Evolutionary conservation across 768 basidiomycete species (phyloP), one percentile per base, ranked within the genome.

Genomic region (Boletus eberwhitei): DNA sequence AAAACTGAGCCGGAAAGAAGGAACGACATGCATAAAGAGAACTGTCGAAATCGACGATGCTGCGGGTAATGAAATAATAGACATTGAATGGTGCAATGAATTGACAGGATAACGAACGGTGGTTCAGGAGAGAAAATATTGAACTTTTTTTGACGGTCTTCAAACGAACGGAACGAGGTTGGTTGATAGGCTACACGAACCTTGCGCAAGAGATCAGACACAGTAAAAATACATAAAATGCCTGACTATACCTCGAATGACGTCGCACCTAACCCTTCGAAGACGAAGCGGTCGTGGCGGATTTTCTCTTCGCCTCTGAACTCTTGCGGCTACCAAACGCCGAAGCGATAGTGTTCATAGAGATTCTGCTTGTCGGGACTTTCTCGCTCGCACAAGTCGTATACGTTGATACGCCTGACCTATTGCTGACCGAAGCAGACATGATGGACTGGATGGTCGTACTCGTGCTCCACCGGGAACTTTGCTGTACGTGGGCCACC

Each of bases 381-480:
- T 50, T 59, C 39, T 69, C 66, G 42, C 64, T 69, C 22, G 59
- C 59, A 45, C 64, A 69, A 22, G 67, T 66, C 26, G 64, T 61
- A 24, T 69, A 66, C 16, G 66, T 69, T 21, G 66, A 67, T 46
- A 64, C 43, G 29, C 61, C 66, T 1, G 66, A 67, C 50, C 53
- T 53, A 17, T 66, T 66, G 50, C 66, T 69, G 6, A 64, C 48
- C 7, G 66, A 67, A 44, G 54, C 56, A n/a, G 66, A 69, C 38
- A 55, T 48, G 39, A 61, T 19, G 29, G 69, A 71, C 49, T 49
- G 65, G 36, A 65, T 54, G 5, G 69, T 66, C 11, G 69, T 71
- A 37, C 69, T 63, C n/a, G 66, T 55, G 51, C 69, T 71, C 69
- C 69, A 71, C 31, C 71, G 58, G 14, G 69, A 71, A 19, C 5